phyloP scores from a whole-genome alignment of 2,329 filamentous ascomycete genomes.

The Botrytis porri region DNA sequence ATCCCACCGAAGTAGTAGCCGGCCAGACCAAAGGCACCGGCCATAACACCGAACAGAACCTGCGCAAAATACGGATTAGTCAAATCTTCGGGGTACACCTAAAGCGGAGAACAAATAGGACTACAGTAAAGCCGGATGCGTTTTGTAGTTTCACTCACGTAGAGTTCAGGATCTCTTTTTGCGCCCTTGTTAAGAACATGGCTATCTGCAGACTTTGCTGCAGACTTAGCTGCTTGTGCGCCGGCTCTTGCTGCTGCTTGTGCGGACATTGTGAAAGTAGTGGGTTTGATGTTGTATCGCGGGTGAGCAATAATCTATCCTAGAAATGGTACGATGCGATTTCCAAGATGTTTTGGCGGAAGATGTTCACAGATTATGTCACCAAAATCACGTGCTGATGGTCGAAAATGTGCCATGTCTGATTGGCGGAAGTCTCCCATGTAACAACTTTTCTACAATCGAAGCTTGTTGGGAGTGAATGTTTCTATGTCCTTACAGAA shows the following conservation, averaged over 20 bases:
- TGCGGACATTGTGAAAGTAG: constrained; percentile 34
- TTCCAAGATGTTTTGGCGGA: constrained; percentile 18
- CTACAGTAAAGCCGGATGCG: constrained; percentile 28
- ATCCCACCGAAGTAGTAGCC: constrained; percentile 80
- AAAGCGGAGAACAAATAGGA: neutral
- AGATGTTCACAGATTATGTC: constrained; percentile 2
- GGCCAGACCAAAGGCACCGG: constrained; percentile 79
- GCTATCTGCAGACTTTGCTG: constrained; percentile 47
- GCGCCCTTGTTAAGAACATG: constrained; percentile 56
- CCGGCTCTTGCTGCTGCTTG: constrained; percentile 37
- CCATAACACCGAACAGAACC: constrained; percentile 91
- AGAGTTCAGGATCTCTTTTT: constrained; percentile 71
- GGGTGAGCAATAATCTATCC: constrained; percentile 3
- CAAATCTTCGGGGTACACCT: constrained; percentile 18
- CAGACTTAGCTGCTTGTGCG: constrained; percentile 38
- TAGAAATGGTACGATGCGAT: constrained; percentile 24
- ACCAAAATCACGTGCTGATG: neutral
- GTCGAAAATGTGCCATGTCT: neutral
- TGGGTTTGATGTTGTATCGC: constrained; percentile 19
- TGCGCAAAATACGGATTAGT: constrained; percentile 40
- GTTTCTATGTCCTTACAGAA: neutral
- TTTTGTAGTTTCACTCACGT: constrained; percentile 49
- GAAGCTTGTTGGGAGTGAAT: neutral
- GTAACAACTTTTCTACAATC: neutral
- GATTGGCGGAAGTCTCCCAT: neutral